A percentile compares a stretch with the other conserved stretches of the same genome.
Evolutionary conservation across 2,329 filamentous ascomycete genomes (phyloP).

Genomic region (Gliomastix tumulicola): DNA sequence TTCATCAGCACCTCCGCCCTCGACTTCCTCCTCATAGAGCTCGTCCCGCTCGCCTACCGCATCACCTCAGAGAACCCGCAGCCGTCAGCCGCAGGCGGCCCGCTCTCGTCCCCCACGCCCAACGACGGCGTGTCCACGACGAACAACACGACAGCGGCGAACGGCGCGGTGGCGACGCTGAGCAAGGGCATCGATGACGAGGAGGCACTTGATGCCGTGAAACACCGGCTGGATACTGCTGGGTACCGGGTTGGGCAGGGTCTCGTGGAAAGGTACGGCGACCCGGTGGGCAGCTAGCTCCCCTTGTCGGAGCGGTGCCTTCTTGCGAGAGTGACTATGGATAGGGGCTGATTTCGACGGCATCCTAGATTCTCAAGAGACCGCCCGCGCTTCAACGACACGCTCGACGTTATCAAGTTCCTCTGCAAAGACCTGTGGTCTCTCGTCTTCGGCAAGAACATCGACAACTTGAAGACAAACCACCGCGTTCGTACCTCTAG

Average conservation of each 20-base stretch:
- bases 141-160: conserved; percentile 1
- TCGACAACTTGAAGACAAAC: conserved; percentile 98
- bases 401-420: conserved; percentile 95
- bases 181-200: conserved; percentile 53
- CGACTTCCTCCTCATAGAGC: conserved; percentile 92
- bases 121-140: background rate
- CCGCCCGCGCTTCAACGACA: conserved; percentile 81
- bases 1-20: conserved; percentile 81
- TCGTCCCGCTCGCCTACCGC: conserved; percentile 89
- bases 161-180: background rate
- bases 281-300: no score
- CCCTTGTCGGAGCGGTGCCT: no score
- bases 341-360: no score
- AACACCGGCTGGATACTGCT: conserved; percentile 73
- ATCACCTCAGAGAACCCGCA: conserved; percentile 61
- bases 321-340: no score
- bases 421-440: conserved; percentile 98
- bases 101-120: background rate
- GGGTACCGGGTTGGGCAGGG: conserved; percentile 92
- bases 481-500: conserved; percentile 70
- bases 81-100: conserved; percentile 13
- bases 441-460: conserved; percentile 89
- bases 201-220: conserved; percentile 77
- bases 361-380: conserved; percentile 66
- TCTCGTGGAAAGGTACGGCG: conserved; percentile 75